Percentiles rank a stretch among this genome's conserved stretches.
Evolutionary conservation across 306 rosid species (phyloP).

Genomic region (Glycine tomentella): DNA sequence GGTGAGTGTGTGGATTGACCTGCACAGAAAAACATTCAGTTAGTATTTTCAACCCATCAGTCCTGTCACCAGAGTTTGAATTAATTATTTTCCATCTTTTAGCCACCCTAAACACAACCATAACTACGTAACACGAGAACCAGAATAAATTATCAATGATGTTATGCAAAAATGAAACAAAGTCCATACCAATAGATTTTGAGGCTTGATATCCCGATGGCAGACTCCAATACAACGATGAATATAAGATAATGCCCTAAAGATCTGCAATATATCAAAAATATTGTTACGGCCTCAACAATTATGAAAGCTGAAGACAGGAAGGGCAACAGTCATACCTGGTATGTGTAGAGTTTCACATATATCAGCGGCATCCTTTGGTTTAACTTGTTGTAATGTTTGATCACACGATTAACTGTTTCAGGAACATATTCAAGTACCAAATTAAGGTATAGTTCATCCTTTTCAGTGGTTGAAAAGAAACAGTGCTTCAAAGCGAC

Average conservation of each 20-base stretch:
- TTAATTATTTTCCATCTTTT: neutral
- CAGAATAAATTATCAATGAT: neutral
- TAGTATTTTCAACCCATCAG: conserved; percentile 21
- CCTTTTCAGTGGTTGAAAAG: conserved; percentile 98
- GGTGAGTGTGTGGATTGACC: conserved; percentile 99
- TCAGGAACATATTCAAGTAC: conserved; percentile 98
- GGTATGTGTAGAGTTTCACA: conserved; percentile 91
- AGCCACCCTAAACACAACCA: conserved; percentile 31
- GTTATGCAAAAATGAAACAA: conserved; percentile 1
- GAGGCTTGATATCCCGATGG: conserved; percentile 97
- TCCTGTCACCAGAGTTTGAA: conserved; percentile 27
- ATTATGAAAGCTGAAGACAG: neutral
- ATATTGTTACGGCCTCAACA: conserved; percentile 33
- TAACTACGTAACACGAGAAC: conserved; percentile 22
- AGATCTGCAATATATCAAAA: conserved; percentile 68
- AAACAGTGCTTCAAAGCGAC: conserved; percentile 95
- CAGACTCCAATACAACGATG: conserved; percentile 98
- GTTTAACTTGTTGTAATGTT: conserved; percentile 95
- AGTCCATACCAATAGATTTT: conserved; percentile 82
- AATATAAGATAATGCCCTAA: conserved; percentile 88
- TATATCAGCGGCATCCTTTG: conserved; percentile 94
- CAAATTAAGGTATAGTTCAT: conserved; percentile 93
- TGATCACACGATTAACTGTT: conserved; percentile 95
- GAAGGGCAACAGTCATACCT: conserved; percentile 56
- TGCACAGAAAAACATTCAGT: conserved; percentile 45